Percentiles rank a stretch among this genome's conserved stretches.
Evolutionary conservation across 1,284 basidiomycete genomes (phyloP).

Genomic region (Austropuccinia psidii): DNA sequence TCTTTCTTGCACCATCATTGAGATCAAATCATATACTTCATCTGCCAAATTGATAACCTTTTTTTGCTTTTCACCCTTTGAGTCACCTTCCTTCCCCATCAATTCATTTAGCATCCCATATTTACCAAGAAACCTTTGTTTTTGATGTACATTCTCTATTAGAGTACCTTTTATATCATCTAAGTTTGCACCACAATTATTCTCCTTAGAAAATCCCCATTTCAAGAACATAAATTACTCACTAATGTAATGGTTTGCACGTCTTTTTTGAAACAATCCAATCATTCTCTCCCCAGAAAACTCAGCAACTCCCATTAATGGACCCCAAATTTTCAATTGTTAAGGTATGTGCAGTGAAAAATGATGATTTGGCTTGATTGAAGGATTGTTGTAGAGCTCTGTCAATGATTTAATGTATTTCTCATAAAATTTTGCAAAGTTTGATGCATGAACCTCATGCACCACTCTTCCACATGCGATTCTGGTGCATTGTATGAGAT

Average conservation of each 20-base stretch:
- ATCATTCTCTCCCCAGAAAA: constrained; percentile 9
- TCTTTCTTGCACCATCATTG: not conserved
- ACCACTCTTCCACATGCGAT: not conserved
- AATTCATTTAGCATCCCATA: not conserved
- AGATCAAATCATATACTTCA: no score
- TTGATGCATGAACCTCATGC: not conserved
- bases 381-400: not conserved
- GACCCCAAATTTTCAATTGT: constrained; percentile 6
- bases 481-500: not conserved
- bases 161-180: not conserved
- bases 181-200: not conserved
- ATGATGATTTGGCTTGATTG: constrained; percentile 26
- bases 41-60: not conserved
- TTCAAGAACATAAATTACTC: no score
- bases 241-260: constrained; percentile 15
- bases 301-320: not conserved
- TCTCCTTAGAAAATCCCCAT: not conserved
- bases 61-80: not conserved
- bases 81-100: not conserved
- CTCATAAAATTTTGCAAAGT: not conserved
- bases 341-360: constrained; percentile 24
- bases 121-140: no score
- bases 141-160: no score
- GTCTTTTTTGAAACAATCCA: constrained; percentile 25
- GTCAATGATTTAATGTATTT: not conserved